These are phyloP conservation scores for Aspergillus alliaceus DNA, from an alignment of 2,329 filamentous ascomycete genomes.

Conservation along the genomic window DNA sequence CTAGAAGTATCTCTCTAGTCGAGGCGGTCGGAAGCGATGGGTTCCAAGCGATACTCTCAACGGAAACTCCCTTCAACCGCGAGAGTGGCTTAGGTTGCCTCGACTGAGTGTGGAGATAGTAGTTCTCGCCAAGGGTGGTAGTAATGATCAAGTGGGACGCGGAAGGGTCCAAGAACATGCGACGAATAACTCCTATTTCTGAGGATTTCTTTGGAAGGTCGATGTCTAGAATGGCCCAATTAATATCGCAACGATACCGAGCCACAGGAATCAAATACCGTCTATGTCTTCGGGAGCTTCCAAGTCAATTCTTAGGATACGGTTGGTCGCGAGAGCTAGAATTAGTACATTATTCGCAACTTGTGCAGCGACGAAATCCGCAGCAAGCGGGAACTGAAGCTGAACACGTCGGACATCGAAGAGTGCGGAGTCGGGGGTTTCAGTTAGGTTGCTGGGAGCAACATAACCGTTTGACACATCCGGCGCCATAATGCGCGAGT, in stretches of 20 bases:
- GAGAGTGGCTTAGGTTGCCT: conserved; percentile 80
- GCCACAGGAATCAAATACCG: conserved; percentile 49
- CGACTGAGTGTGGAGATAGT: conserved; percentile 94
- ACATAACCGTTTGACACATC: conserved; percentile 71
- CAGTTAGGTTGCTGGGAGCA: conserved; percentile 62
- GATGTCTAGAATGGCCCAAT: conserved; percentile 66
- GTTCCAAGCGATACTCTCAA: conserved; percentile 94
- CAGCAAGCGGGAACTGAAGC: conserved; percentile 89
- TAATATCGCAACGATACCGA: conserved; percentile 14
- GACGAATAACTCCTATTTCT: conserved; percentile 87
- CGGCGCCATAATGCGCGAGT: conserved; percentile 63
- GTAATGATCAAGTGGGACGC: conserved; percentile 91
- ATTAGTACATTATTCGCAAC: conserved; percentile 97
- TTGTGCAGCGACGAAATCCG: conserved; percentile 93
- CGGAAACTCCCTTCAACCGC: conserved; percentile 78
- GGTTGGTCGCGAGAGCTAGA: conserved; percentile 84
- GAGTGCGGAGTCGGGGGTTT: conserved; percentile 61
- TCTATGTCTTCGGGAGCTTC: conserved; percentile 95
- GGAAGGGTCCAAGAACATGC: conserved; percentile 96
- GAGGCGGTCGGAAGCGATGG: conserved; percentile 89
- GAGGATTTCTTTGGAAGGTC: conserved; percentile 91
- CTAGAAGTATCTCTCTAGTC: conserved; percentile 89
- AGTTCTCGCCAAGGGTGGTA: conserved; percentile 91
- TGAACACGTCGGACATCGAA: conserved; percentile 91
- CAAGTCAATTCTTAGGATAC: conserved; percentile 90